Evolutionary conservation across 495 filamentous ascomycete genomes (phyloP).

Genomic region (Annulohypoxylon stygium): DNA sequence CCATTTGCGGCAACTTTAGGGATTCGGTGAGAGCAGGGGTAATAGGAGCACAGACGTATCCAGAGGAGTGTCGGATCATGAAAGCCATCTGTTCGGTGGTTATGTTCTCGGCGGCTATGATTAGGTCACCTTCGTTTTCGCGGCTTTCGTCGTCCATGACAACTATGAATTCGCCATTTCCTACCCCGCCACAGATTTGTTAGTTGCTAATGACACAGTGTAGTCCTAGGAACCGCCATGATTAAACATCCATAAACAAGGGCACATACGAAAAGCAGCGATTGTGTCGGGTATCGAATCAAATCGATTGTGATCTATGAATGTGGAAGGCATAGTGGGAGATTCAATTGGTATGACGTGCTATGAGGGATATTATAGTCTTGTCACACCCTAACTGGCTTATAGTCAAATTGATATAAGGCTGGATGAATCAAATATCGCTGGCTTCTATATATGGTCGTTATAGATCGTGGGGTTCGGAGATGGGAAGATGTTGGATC

Average conservation of each 20-base stretch:
- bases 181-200: constrained; percentile 56
- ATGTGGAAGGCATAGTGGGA: constrained; percentile 57
- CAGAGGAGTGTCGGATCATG: constrained; percentile 90
- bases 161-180: constrained; percentile 91
- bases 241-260: constrained; percentile 33
- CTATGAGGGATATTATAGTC: neutral
- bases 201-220: constrained; percentile 25
- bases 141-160: constrained; percentile 90
- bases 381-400: neutral
- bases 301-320: constrained; percentile 68
- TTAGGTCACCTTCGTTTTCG: constrained; percentile 98
- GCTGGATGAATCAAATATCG: neutral
- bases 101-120: constrained; percentile 89
- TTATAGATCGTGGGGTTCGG: constrained; percentile 11
- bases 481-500: constrained; percentile 6
- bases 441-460: neutral
- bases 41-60: constrained; percentile 90
- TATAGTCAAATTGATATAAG: neutral
- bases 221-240: neutral
- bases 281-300: constrained; percentile 89
- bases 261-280: constrained; percentile 80
- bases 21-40: constrained; percentile 71
- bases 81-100: constrained; percentile 95
- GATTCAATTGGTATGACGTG: neutral
- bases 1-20: constrained; percentile 91